Evolutionary conservation across 495 filamentous ascomycete genomes (phyloP), one percentile per base, ranked within the genome.

Genomic region (Xylaria castorea): DNA sequence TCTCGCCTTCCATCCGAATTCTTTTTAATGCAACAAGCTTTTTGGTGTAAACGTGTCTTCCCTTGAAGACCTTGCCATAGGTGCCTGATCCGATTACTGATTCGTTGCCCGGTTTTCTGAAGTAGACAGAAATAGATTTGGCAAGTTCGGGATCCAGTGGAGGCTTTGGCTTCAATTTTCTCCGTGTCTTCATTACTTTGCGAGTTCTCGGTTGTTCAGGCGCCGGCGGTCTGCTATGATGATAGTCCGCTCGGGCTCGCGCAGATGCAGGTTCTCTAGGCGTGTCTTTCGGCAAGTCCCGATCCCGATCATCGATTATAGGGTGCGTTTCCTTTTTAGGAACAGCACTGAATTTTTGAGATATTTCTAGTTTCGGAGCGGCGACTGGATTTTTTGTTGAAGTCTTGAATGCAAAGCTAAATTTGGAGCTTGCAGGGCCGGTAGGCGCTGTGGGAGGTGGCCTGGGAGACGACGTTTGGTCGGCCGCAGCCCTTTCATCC

Each of bases 41-140:
- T 75, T 94, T 91, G 11, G 95, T 99, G 75, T 97, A 97, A 18
- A 97, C 94, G 80, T 99, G 94, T 20, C 95, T 87, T n/a, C 92
- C 96, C 78, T 98, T 98, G 85, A 98, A 99, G 8, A 99, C 96
- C 79, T 99, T 98, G 51, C 95, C 96, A 78, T 96, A 97, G 1
- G 93, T 97, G 34, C 95, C 95, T 51, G 94, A 96, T 40, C 95
- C 95, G 12, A 98, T 91, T 3, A 98, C 94, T 9, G 94, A 97
- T 79, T 97, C 94, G 76, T 98, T 97, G 5, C 95, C 95, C 0
- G 95, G 94, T 77, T 97, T 97, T 71, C 94, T 85, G 81, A 90
- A 96, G 81, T 94, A 98, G 20, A 97, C 94, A 4, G 94, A 97
- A 58, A 94, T 92, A 2, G 94, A 94, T 4, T 77, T 78, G 38